Evolutionary conservation across 2,329 filamentous ascomycete genomes (phyloP).

Genomic region (Ophiocordyceps sinensis): DNA sequence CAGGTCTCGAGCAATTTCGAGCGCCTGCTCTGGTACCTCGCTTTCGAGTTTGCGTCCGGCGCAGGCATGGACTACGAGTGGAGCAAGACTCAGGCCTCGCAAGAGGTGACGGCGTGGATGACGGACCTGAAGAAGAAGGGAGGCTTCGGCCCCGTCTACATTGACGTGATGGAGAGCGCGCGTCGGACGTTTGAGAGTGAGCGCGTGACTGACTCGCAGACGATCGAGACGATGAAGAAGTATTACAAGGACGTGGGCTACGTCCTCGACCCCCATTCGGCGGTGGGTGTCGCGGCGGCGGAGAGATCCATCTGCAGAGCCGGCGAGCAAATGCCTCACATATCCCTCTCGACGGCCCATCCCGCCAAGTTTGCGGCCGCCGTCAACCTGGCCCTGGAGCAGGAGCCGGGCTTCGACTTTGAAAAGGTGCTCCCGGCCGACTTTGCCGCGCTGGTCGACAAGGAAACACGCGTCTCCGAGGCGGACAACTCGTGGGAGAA

Average conservation of each 20-base stretch:
- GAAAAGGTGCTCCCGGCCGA: conserved; percentile 33
- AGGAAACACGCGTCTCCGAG: conserved; percentile 57
- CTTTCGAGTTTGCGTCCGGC: conserved; percentile 51
- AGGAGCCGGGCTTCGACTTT: conserved; percentile 62
- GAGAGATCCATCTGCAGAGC: conserved; percentile 48
- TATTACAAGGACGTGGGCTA: conserved; percentile 52
- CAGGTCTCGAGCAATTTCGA: conserved; percentile 95
- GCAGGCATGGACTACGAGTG: conserved; percentile 49
- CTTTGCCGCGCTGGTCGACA: neutral
- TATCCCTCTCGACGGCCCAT: conserved; percentile 85
- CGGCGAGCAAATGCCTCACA: conserved; percentile 44
- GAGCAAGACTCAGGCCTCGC: conserved; percentile 55
- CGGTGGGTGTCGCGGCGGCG: conserved; percentile 71
- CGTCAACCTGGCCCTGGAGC: conserved; percentile 64
- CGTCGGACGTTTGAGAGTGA: conserved; percentile 71
- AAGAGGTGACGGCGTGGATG: conserved; percentile 68
- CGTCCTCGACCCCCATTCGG: conserved; percentile 83
- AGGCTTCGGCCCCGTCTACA: conserved; percentile 65
- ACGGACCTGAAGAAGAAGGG: conserved; percentile 65
- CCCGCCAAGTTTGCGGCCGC: conserved; percentile 87
- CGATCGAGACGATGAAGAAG: conserved; percentile 46
- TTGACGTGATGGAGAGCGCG: conserved; percentile 56
- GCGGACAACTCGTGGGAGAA: conserved; percentile 60
- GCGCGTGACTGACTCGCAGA: conserved; percentile 51
- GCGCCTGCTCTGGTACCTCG: conserved; percentile 84